Conservation (phyloP, 805 yeast species). For the Kodamaea kakaduensis region DNA sequence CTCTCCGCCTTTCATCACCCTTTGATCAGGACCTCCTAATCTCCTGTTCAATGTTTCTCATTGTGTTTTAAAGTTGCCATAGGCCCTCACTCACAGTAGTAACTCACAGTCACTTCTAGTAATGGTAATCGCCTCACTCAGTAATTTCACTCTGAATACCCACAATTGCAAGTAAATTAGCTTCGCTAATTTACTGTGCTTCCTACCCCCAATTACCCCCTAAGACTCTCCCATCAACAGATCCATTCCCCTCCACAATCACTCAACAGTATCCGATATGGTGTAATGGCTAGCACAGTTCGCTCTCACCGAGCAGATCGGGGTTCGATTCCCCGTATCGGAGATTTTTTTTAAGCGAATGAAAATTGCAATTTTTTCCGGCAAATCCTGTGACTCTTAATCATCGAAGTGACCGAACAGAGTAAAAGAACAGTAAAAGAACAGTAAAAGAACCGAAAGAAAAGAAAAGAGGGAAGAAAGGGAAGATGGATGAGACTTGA, state of each 20-base stretch:
- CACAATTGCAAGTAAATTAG: too few relatives aligned
- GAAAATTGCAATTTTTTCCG: background rate
- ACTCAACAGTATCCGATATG: conserved; percentile 49
- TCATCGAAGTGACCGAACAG: background rate
- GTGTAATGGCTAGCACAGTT: conserved; percentile 82
- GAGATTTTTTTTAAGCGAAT: conserved; percentile 31
- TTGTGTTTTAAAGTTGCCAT: too few relatives aligned
- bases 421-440: background rate
- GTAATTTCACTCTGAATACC: too few relatives aligned
- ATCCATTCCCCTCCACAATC: background rate
- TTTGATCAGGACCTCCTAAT: too few relatives aligned
- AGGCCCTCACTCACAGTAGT: too few relatives aligned
- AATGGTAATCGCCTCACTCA: too few relatives aligned
- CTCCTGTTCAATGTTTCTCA: too few relatives aligned
- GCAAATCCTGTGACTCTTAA: background rate
- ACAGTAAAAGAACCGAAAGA: background rate
- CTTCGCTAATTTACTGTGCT: too few relatives aligned
- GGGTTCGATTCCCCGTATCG: conserved; percentile 89
- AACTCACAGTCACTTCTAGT: too few relatives aligned
- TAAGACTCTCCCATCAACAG: background rate
- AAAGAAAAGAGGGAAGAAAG: background rate
- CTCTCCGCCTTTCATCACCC: too few relatives aligned
- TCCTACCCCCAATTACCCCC: too few relatives aligned
- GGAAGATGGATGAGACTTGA: background rate
- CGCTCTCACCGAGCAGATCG: conserved; percentile 83